Conservation (phyloP, 2,329 filamentous ascomycete species). For the Claviceps humidiphila region DNA sequence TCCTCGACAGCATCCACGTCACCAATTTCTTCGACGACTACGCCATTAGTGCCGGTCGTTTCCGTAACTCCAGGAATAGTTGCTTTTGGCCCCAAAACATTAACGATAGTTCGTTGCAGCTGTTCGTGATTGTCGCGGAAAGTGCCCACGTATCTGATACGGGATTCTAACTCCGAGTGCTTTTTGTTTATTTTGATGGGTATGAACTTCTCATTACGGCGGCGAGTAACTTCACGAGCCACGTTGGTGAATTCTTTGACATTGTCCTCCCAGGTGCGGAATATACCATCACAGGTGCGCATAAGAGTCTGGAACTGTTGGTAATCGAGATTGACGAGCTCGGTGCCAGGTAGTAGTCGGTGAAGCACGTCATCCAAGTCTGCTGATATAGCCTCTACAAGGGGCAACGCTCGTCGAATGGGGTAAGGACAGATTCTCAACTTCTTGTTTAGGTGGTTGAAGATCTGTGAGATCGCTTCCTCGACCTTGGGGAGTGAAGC, state of each 20-base stretch:
- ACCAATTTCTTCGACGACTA: conserved; percentile 84
- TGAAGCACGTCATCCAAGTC: conserved; percentile 84
- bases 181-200: conserved; percentile 89
- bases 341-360: conserved; percentile 68
- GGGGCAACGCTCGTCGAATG: conserved; percentile 73
- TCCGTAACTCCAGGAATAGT: conserved; percentile 42
- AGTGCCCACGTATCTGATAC: conserved; percentile 83
- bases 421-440: conserved; percentile 92
- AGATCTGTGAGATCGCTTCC: conserved; percentile 80
- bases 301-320: conserved; percentile 80
- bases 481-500: conserved; percentile 80
- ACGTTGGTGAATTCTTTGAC: conserved; percentile 97
- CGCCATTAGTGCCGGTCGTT: conserved; percentile 41
- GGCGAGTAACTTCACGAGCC: conserved; percentile 83
- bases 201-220: conserved; percentile 94
- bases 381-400: conserved; percentile 94
- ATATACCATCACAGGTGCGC: conserved; percentile 72
- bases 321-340: conserved; percentile 85
- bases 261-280: conserved; percentile 87
- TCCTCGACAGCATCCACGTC: conserved; percentile 96
- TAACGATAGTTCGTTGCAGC: conserved; percentile 88
- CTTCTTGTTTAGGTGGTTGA: conserved; percentile 94
- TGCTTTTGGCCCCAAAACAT: conserved; percentile 73
- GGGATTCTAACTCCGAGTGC: conserved; percentile 78
- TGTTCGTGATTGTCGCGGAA: conserved; percentile 98